Evolutionary conservation across 208 protist genomes (phyloP).

Genomic region (Naegleria lovaniensis): DNA sequence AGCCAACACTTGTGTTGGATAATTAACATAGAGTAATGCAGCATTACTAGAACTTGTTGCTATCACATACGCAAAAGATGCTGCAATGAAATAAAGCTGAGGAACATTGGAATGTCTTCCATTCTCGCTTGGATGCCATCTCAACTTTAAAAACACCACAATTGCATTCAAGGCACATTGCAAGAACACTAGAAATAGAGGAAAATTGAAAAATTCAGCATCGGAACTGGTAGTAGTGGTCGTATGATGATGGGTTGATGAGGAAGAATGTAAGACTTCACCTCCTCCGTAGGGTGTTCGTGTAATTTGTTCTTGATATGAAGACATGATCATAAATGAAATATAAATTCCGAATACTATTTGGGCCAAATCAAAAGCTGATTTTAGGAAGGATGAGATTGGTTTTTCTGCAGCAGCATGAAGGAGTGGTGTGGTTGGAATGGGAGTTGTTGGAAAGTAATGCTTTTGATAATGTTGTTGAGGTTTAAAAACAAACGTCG

Average conservation of each 20-base stretch:
- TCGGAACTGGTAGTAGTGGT: too few relatives aligned
- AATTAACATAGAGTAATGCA: conserved; percentile 21
- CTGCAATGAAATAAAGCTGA: background rate
- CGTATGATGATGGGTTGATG: background rate
- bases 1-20: conserved; percentile 25
- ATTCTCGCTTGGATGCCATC: background rate
- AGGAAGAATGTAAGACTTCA: background rate
- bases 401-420: background rate
- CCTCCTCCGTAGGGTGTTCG: conserved; percentile 6
- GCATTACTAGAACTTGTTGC: background rate
- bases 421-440: background rate
- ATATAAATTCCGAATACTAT: background rate
- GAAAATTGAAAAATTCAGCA: conserved; percentile 16
- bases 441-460: background rate
- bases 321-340: background rate
- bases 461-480: background rate
- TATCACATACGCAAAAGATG: background rate
- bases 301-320: conserved; percentile 11
- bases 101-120: background rate
- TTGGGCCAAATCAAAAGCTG: conserved; percentile 19
- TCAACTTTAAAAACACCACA: background rate
- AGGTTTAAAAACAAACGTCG: too few relatives aligned
- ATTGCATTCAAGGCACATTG: background rate
- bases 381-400: background rate
- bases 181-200: conserved; percentile 17